phyloP scores from a whole-genome alignment of 2,329 filamentous ascomycete genomes.

The Aspergillus sclerotialis region DNA sequence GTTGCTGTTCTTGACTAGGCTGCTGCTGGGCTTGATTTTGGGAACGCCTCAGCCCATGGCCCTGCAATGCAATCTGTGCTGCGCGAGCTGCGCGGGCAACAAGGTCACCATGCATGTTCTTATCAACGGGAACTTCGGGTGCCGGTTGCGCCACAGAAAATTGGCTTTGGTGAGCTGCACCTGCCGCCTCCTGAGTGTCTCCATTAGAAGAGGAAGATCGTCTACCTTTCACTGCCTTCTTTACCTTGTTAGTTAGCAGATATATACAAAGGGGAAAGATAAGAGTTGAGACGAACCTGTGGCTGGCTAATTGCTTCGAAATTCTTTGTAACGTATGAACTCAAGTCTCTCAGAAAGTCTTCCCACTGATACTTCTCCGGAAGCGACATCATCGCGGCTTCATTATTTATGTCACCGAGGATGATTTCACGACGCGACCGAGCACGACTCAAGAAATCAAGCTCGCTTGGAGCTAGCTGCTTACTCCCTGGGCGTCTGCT shows the following conservation, averaged over 20 bases:
- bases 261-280: background rate
- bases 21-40: conserved; percentile 28
- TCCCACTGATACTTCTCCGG: conserved; percentile 58
- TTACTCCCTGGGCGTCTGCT: conserved; percentile 48
- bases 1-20: conserved; percentile 20
- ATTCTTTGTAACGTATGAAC: conserved; percentile 52
- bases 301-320: conserved; percentile 47
- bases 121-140: conserved; percentile 33
- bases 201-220: conserved; percentile 30
- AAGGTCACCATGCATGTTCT: conserved; percentile 38
- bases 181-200: conserved; percentile 29
- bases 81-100: conserved; percentile 42
- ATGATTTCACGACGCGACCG: conserved; percentile 51
- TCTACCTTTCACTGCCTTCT: conserved; percentile 33
- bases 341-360: conserved; percentile 55
- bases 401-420: conserved; percentile 47
- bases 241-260: conserved; percentile 24
- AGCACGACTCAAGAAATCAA: conserved; percentile 52
- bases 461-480: conserved; percentile 51
- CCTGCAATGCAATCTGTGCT: conserved; percentile 42
- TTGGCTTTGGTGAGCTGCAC: conserved; percentile 34
- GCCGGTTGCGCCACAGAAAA: conserved; percentile 34
- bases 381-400: conserved; percentile 43
- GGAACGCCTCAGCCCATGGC: conserved; percentile 31
- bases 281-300: conserved; percentile 29